Conservation (phyloP, 345 rosid genomes). For the Combretum micranthum region DNA sequence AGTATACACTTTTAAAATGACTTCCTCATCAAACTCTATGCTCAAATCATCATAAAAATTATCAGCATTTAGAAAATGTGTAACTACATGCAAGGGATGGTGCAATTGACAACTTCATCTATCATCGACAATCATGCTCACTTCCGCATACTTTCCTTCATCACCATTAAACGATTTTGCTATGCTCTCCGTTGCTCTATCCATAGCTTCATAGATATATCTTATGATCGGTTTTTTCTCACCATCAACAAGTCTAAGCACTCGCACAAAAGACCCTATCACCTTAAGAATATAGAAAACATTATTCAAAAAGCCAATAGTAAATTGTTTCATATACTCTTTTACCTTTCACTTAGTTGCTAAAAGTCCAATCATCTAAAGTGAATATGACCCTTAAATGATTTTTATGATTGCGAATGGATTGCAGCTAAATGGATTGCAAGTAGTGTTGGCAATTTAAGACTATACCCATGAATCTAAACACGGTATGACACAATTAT, state of each 20-base stretch:
- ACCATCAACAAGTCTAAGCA: too few relatives aligned
- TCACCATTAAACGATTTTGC: neutral
- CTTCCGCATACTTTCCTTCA: neutral
- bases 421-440: too few relatives aligned
- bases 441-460: too few relatives aligned
- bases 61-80: neutral
- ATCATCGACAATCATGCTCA: slow-evolving; percentile 7
- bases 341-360: neutral
- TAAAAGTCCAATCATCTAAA: too few relatives aligned
- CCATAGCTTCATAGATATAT: slow-evolving; percentile 14
- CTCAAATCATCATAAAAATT: neutral
- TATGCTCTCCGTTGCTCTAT: slow-evolving; percentile 6
- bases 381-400: too few relatives aligned
- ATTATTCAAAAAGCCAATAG: slow-evolving; percentile 8
- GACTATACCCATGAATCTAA: too few relatives aligned
- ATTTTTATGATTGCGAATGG: neutral
- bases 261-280: neutral
- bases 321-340: neutral
- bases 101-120: slow-evolving; percentile 10
- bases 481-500: too few relatives aligned
- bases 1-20: neutral
- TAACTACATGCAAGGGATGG: slow-evolving; percentile 10
- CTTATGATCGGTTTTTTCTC: too few relatives aligned
- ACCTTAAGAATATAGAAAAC: slow-evolving; percentile 7
- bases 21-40: neutral